Evolutionary conservation across 2,329 filamentous ascomycete species (phyloP), one percentile per base, ranked within the genome.

Genomic region (Pyricularia sp.): DNA sequence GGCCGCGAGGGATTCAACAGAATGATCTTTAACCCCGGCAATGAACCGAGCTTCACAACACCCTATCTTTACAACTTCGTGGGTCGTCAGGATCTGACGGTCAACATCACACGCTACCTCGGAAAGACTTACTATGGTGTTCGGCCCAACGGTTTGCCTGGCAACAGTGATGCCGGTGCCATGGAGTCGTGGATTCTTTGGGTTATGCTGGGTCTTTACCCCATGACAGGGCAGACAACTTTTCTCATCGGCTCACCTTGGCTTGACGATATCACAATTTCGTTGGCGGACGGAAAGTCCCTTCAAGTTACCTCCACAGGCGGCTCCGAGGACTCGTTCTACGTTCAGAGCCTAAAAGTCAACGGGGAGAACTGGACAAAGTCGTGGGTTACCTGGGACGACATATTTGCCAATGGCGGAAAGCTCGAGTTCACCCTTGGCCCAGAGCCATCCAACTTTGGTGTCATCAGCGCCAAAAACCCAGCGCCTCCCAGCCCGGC

Each of bases 141-240:
- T 1, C 81, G 81, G 0, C 76, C 78, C 0, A 71, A 70, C 8
- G 88, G 88, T 0, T 77, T 90, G 0, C 88, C 88, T 0, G 88
- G 88, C 0, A 90, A 90, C 73, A 85, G 82, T 60, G 88, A 90
- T 72, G 86, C 86, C 1, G 88, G 88, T 7, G 85, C 88, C 16
- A 89, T 90, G 87, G 86, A 90, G 71, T 85, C 82, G 8, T 89
- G 86, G 83, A 73, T 88, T 2, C 74, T 88, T 9, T 90, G 87
- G 84, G 84, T 83, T 67, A 88, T 88, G 81, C 80, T 89, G 49
- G 87, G 87, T 1, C 74, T 89, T 31, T 89, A 88, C 68, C 87
- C 87, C 1, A 76, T 90, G 67, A 88, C 86, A 0, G 86, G 85
- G 0, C 87, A 89, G 76, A 85, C 85, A 0, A 87, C 84, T 0